These are phyloP conservation scores for Pascua sp. DNA, from an alignment of 1,284 basidiomycete species.

Conservation along the genomic window DNA sequence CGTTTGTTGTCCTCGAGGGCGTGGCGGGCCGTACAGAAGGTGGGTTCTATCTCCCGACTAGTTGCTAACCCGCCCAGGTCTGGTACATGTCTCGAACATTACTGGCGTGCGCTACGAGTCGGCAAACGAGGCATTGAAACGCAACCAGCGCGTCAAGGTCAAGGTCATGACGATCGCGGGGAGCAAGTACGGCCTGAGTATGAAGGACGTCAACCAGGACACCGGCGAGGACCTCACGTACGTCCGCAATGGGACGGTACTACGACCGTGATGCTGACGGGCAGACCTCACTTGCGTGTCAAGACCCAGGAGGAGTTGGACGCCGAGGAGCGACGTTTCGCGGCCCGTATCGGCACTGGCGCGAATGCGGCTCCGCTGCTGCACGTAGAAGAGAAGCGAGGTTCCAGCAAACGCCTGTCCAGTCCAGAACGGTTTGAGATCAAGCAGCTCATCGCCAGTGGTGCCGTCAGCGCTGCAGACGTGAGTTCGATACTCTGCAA, in stretches of 20 bases:
- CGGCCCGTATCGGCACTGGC: conserved; percentile 63
- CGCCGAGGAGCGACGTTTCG: conserved; percentile 66
- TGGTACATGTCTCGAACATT: conserved; percentile 94
- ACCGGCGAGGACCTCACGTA: conserved; percentile 73
- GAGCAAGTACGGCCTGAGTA: conserved; percentile 75
- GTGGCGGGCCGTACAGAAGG: conserved; percentile 82
- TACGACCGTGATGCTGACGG: no score
- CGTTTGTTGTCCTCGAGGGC: conserved; percentile 86
- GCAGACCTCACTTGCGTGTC: conserved; percentile 76
- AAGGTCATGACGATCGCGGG: conserved; percentile 93
- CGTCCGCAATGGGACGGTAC: no score
- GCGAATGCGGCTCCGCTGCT: conserved; percentile 49
- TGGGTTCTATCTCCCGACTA: conserved; percentile 48
- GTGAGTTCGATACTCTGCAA: no score
- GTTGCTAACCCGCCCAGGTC: conserved; percentile 56
- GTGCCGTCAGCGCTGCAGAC: conserved; percentile 84
- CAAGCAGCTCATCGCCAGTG: conserved; percentile 96
- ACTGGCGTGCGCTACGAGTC: conserved; percentile 77
- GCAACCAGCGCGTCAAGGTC: conserved; percentile 83
- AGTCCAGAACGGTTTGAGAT: conserved; percentile 99
- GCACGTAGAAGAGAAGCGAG: conserved; percentile 59
- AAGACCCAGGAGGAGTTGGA: conserved; percentile 84
- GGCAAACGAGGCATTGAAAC: conserved; percentile 76
- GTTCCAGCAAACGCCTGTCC: conserved; percentile 79
- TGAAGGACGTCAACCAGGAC: conserved; percentile 94